Percentiles rank a stretch among this genome's conserved stretches.
Evolutionary conservation across 495 filamentous ascomycete genomes (phyloP).

Genomic region (Neurospora sp.): DNA sequence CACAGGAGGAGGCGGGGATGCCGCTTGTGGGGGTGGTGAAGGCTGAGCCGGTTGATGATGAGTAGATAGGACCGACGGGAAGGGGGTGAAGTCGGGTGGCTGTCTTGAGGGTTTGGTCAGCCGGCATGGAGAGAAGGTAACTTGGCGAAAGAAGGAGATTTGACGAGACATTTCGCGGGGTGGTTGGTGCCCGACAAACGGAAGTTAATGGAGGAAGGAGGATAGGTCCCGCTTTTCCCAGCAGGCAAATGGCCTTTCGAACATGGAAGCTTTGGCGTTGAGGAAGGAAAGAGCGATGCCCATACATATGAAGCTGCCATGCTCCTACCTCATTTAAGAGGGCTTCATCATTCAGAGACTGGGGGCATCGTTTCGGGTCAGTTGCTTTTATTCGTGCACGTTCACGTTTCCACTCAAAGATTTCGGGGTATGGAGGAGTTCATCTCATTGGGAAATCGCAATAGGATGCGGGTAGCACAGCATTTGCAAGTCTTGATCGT

Average conservation of each 20-base stretch:
- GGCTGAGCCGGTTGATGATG: constrained; percentile 1
- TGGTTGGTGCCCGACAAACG: not conserved
- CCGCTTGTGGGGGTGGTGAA: not conserved
- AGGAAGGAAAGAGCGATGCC: not conserved
- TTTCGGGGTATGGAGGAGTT: not conserved
- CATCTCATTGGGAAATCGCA: not conserved
- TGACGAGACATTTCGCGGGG: not conserved
- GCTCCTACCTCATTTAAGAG: not conserved
- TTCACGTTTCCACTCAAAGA: not conserved
- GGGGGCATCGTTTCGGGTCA: not conserved
- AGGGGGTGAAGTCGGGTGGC: not conserved
- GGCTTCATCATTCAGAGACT: not conserved
- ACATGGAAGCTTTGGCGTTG: not conserved
- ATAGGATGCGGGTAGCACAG: not conserved
- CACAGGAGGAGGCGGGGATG: not conserved
- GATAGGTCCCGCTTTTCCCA: not conserved
- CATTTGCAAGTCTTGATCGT: not conserved
- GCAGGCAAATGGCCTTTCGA: not conserved
- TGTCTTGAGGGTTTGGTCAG: not conserved
- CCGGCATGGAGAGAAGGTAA: not conserved
- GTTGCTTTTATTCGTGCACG: not conserved
- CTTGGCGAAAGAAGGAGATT: not conserved
- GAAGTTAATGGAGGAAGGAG: not conserved
- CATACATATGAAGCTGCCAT: not conserved
- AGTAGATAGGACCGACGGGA: not conserved